Conservation (phyloP, 768 basidiomycete species). For the Royoungia palumana region DNA sequence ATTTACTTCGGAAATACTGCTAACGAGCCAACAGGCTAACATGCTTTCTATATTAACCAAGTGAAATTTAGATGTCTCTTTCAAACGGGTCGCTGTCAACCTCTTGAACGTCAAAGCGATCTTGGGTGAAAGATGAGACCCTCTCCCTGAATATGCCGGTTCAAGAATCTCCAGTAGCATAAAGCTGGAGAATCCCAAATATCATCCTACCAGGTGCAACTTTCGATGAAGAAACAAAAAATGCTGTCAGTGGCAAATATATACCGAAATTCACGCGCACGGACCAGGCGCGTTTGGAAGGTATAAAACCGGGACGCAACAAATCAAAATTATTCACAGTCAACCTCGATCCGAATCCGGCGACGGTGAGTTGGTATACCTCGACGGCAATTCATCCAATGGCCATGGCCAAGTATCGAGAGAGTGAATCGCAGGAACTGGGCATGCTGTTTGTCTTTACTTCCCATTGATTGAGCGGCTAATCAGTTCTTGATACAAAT, state of each 20-base stretch:
- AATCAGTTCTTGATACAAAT: conserved; percentile 65
- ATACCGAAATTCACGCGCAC: conserved; percentile 41
- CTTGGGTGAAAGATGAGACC: conserved; percentile 57
- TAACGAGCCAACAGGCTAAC: too few relatives aligned
- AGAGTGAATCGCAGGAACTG: conserved; percentile 50
- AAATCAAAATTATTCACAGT: conserved; percentile 32
- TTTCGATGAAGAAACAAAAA: conserved; percentile 46
- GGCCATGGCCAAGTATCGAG: conserved; percentile 39
- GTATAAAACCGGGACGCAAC: conserved; percentile 29
- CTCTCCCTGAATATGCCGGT: conserved; percentile 55
- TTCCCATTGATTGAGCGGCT: conserved; percentile 52
- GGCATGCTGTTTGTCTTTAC: conserved; percentile 63
- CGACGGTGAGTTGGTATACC: conserved; percentile 23
- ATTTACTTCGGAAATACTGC: too few relatives aligned
- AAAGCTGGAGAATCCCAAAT: conserved; percentile 57
- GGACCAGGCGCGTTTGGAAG: conserved; percentile 38
- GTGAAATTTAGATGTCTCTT: conserved; percentile 39
- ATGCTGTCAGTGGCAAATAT: conserved; percentile 3
- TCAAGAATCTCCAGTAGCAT: conserved; percentile 54
- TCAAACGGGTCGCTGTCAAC: conserved; percentile 64
- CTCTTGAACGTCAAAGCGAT: conserved; percentile 49
- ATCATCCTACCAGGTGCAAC: conserved; percentile 70
- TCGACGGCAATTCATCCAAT: conserved; percentile 21
- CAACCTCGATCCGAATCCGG: conserved; percentile 39
- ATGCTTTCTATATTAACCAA: too few relatives aligned